Percentiles rank a stretch among this genome's conserved stretches.
phyloP scores from a whole-genome alignment of 1,284 basidiomycete species.

The Puccinia brachypodii region DNA sequence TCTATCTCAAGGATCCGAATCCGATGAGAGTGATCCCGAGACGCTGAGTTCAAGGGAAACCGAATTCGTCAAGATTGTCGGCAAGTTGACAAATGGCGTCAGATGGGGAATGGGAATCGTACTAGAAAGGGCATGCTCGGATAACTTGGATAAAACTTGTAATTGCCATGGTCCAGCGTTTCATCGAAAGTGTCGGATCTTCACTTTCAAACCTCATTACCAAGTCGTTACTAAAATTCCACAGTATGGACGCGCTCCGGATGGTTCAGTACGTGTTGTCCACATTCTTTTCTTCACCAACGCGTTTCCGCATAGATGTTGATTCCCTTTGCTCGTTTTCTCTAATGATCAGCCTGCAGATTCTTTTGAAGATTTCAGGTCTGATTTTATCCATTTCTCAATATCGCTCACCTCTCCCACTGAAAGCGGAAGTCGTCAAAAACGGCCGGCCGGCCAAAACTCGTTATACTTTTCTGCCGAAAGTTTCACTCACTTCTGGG shows the following conservation, averaged over 20 bases:
- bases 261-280: slow-evolving; percentile 56
- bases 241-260: slow-evolving; percentile 57
- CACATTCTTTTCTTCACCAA: slow-evolving; percentile 61
- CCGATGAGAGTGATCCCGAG: slow-evolving; percentile 44
- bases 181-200: slow-evolving; percentile 76
- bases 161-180: slow-evolving; percentile 68
- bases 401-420: slow-evolving; percentile 71
- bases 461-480: slow-evolving; percentile 85
- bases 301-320: background rate
- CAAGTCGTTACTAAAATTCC: slow-evolving; percentile 68
- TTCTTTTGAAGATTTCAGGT: slow-evolving; percentile 85
- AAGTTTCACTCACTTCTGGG: slow-evolving; percentile 84
- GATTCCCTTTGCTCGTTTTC: background rate
- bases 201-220: slow-evolving; percentile 80
- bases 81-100: slow-evolving; percentile 82
- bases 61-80: slow-evolving; percentile 65
- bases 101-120: slow-evolving; percentile 83
- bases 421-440: slow-evolving; percentile 36
- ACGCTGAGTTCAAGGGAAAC: slow-evolving; percentile 33
- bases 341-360: slow-evolving; percentile 61
- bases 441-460: slow-evolving; percentile 61
- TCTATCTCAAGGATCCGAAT: slow-evolving; percentile 29
- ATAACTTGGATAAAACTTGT: slow-evolving; percentile 59
- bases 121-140: slow-evolving; percentile 79
- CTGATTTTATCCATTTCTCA: slow-evolving; percentile 90